Evolutionary conservation across 2,329 filamentous ascomycete genomes (phyloP).

Genomic region (Pyrenochaeta sp.): DNA sequence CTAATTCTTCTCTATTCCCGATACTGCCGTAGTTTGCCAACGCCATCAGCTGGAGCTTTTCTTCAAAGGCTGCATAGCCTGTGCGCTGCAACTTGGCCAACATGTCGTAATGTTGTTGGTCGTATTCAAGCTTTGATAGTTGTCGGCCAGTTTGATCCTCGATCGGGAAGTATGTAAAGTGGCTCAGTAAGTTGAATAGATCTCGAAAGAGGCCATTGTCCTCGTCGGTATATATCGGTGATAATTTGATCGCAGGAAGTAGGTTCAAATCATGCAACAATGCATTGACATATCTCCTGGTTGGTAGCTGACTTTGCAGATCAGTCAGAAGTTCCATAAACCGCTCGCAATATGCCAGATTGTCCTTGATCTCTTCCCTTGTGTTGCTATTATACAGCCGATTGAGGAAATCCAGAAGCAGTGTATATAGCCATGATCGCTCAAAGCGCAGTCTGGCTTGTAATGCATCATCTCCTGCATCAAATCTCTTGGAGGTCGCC

Average conservation of each 20-base stretch:
- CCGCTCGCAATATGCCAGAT: slow-evolving; percentile 86
- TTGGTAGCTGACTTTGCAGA: slow-evolving; percentile 91
- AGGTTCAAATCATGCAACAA: slow-evolving; percentile 87
- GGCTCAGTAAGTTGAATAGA: slow-evolving; percentile 78
- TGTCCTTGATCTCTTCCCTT: slow-evolving; percentile 60
- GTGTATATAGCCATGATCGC: slow-evolving; percentile 88
- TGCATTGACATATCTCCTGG: slow-evolving; percentile 90
- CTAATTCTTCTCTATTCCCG: slow-evolving; percentile 79
- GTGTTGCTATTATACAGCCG: slow-evolving; percentile 66
- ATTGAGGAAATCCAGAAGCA: slow-evolving; percentile 83
- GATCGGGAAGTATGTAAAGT: slow-evolving; percentile 88
- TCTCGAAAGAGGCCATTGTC: slow-evolving; percentile 82
- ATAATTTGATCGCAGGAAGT: slow-evolving; percentile 78
- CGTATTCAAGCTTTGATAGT: slow-evolving; percentile 74
- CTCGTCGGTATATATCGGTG: slow-evolving; percentile 78
- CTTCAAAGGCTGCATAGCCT: slow-evolving; percentile 79
- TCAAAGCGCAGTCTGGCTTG: slow-evolving; percentile 89
- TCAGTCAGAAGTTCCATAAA: slow-evolving; percentile 91
- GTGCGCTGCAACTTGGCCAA: slow-evolving; percentile 83
- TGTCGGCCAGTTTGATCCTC: slow-evolving; percentile 89
- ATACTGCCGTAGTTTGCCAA: slow-evolving; percentile 93
- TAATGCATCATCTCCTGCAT: slow-evolving; percentile 79
- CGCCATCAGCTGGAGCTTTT: slow-evolving; percentile 89
- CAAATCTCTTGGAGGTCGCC: slow-evolving; percentile 83
- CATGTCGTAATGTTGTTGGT: slow-evolving; percentile 78